These are phyloP conservation scores for Geotrichum candidum DNA, from an alignment of 1,139 yeast genomes.

Conservation along the genomic window DNA sequence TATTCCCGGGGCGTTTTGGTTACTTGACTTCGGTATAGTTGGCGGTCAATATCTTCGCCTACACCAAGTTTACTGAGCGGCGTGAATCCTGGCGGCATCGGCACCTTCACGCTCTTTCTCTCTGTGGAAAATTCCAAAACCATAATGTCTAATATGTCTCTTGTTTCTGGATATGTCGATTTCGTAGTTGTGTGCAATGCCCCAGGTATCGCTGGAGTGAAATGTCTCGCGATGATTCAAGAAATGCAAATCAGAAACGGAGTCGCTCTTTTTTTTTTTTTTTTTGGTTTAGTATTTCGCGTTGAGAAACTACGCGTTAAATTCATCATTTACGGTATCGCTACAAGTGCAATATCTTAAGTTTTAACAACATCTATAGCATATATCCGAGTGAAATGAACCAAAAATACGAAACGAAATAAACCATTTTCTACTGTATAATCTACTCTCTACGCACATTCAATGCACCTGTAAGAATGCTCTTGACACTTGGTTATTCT, in stretches of 20 bases:
- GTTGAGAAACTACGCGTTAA: neutral
- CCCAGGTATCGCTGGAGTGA: neutral
- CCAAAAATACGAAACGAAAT: neutral
- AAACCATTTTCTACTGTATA: neutral
- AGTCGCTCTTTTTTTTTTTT: too few relatives aligned
- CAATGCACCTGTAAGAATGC: neutral
- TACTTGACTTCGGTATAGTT: neutral
- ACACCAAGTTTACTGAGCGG: neutral
- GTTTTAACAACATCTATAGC: neutral
- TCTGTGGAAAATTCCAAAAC: neutral
- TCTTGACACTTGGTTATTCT: neutral
- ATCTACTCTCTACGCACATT: neutral
- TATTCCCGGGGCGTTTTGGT: conserved; percentile 2
- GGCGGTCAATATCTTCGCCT: neutral
- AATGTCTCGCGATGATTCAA: neutral
- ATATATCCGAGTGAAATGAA: neutral
- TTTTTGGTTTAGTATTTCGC: neutral
- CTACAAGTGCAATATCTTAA: neutral
- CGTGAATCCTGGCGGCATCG: neutral
- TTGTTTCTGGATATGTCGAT: too few relatives aligned
- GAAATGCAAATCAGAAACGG: neutral
- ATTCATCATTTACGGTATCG: neutral
- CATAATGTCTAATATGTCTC: neutral
- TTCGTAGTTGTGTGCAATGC: neutral
- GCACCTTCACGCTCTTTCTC: neutral